Conservation (phyloP, 345 rosid genomes). For the Citropsis articulata region DNA sequence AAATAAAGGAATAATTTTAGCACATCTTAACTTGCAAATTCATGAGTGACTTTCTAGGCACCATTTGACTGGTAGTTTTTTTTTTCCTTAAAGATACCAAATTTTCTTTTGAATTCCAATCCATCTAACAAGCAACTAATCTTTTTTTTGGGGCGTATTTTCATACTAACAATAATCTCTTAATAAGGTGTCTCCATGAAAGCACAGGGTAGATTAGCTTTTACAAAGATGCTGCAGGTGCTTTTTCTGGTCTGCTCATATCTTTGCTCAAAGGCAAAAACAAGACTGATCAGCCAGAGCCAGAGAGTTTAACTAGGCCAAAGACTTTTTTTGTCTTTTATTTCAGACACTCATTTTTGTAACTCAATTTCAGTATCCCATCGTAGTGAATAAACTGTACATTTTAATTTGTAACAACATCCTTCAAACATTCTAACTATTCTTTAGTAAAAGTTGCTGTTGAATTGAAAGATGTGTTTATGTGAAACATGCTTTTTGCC, state of each 20-base stretch:
- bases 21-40: not conserved
- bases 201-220: conserved; percentile 30
- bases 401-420: not conserved
- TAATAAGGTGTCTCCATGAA: not conserved
- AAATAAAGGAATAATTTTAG: too few species aligned
- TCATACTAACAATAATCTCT: too few species aligned
- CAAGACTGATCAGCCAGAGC: not conserved
- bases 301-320: not conserved
- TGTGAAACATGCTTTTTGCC: too few species aligned
- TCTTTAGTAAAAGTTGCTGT: not conserved
- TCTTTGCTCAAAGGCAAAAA: not conserved
- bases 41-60: not conserved
- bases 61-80: conserved; percentile 24
- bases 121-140: conserved; percentile 23
- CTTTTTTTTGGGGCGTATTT: not conserved
- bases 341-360: not conserved
- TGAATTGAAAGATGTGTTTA: not conserved
- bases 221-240: conserved; percentile 39
- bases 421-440: not conserved
- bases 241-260: conserved; percentile 17
- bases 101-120: not conserved
- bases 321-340: not conserved
- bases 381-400: too few species aligned
- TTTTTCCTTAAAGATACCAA: not conserved
- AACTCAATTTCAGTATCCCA: not conserved